These are phyloP conservation scores for Orychophragmus violaceus DNA, from an alignment of 345 rosid species.

Conservation along the genomic window DNA sequence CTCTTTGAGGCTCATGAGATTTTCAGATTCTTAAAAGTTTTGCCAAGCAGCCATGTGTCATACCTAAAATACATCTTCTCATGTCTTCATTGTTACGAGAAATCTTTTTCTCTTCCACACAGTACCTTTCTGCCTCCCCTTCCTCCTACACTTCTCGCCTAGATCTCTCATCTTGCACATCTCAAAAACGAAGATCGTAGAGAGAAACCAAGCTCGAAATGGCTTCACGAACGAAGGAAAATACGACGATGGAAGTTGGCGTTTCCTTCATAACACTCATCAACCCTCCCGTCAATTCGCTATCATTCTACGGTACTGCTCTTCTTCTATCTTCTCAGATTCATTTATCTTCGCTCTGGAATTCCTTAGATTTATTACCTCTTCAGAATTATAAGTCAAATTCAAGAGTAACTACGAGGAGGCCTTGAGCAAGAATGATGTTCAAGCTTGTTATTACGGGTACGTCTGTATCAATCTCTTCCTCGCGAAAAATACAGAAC, in stretches of 20 bases:
- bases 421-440: slow-evolving; percentile 77
- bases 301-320: slow-evolving; percentile 66
- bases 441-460: slow-evolving; percentile 93
- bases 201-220: neutral
- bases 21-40: too few relatives aligned
- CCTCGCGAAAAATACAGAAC: too few relatives aligned
- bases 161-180: too few relatives aligned
- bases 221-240: slow-evolving; percentile 46
- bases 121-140: too few relatives aligned
- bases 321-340: neutral
- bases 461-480: slow-evolving; percentile 20
- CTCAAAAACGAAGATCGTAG: slow-evolving; percentile 10
- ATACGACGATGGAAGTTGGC: slow-evolving; percentile 68
- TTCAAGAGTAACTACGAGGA: slow-evolving; percentile 68
- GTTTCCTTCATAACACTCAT: slow-evolving; percentile 83
- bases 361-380: neutral
- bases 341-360: neutral
- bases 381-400: neutral
- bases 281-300: too few relatives aligned
- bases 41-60: too few relatives aligned
- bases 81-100: too few relatives aligned
- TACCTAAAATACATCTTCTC: too few relatives aligned
- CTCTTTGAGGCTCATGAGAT: too few relatives aligned
- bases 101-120: too few relatives aligned
- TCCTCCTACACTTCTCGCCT: too few relatives aligned